Evolutionary conservation across 768 basidiomycete genomes (phyloP).

Genomic region (Boletus barrowsii): DNA sequence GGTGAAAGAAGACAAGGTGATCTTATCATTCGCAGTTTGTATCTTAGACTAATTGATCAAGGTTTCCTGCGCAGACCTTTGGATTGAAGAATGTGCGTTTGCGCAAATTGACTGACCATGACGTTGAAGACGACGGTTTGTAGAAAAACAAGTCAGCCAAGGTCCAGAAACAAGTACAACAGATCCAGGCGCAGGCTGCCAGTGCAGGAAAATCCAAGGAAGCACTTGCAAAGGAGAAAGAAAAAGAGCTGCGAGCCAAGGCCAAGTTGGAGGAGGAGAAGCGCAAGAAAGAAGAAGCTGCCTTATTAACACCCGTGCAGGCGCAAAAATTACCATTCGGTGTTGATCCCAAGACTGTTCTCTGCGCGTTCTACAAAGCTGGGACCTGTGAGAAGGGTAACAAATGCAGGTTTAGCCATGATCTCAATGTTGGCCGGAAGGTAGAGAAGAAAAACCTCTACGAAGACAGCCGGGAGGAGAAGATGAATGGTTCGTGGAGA

Average conservation of each 20-base stretch:
- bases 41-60: constrained; percentile 26
- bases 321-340: constrained; percentile 89
- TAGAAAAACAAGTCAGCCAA: constrained; percentile 95
- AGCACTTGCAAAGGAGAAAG: constrained; percentile 78
- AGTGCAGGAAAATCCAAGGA: constrained; percentile 78
- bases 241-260: constrained; percentile 74
- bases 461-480: constrained; percentile 81
- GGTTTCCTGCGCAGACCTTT: constrained; percentile 60
- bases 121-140: constrained; percentile 5
- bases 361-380: constrained; percentile 91
- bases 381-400: constrained; percentile 90
- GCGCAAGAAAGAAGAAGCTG: constrained; percentile 79
- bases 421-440: constrained; percentile 83
- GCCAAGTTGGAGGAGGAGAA: constrained; percentile 79
- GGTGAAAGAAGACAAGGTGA: constrained; percentile 80
- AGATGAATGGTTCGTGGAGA: constrained; percentile 56
- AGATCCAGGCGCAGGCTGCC: constrained; percentile 75
- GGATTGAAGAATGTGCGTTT: constrained; percentile 78
- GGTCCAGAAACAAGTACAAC: constrained; percentile 82
- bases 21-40: constrained; percentile 16
- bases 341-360: constrained; percentile 91
- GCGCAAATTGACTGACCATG: background rate
- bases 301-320: constrained; percentile 76
- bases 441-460: constrained; percentile 96
- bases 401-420: constrained; percentile 98